Evolutionary conservation across 2,329 filamentous ascomycete genomes (phyloP).

Genomic region (Geoglossum cookeanum): DNA sequence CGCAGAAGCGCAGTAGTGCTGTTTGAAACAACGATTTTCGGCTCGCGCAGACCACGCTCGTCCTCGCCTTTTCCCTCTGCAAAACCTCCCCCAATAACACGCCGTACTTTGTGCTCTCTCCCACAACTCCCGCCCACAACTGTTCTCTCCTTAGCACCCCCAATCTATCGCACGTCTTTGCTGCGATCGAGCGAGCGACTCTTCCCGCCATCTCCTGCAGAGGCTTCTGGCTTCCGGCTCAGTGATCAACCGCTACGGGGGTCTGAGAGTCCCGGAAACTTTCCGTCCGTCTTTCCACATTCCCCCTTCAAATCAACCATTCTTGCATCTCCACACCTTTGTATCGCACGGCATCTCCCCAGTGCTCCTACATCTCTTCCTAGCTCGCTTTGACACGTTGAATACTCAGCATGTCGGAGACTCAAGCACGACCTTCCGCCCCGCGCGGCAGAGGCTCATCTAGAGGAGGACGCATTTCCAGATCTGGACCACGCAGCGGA

Average conservation of each 20-base stretch:
- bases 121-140: not conserved
- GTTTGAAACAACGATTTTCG: not conserved
- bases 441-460: constrained; percentile 76
- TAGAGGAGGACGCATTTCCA: constrained; percentile 59
- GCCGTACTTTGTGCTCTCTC: not conserved
- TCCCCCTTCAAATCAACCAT: constrained; percentile 1
- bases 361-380: constrained; percentile 19
- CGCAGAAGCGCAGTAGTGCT: not conserved
- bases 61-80: not conserved
- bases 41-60: not conserved
- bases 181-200: not conserved
- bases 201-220: not conserved
- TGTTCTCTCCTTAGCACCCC: not conserved
- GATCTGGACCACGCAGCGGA: constrained; percentile 47
- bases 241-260: not conserved
- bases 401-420: constrained; percentile 64
- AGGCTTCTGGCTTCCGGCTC: not conserved
- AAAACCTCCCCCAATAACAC: no score
- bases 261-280: not conserved
- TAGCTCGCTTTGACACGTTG: not conserved
- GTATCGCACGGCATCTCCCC: not conserved
- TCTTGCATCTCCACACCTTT: not conserved
- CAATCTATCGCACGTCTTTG: not conserved
- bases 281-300: not conserved
- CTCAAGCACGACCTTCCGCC: constrained; percentile 65